Evolutionary conservation across 176 grass and related monocot genomes (phyloP).

Genomic region (Microstegium vimineum): DNA sequence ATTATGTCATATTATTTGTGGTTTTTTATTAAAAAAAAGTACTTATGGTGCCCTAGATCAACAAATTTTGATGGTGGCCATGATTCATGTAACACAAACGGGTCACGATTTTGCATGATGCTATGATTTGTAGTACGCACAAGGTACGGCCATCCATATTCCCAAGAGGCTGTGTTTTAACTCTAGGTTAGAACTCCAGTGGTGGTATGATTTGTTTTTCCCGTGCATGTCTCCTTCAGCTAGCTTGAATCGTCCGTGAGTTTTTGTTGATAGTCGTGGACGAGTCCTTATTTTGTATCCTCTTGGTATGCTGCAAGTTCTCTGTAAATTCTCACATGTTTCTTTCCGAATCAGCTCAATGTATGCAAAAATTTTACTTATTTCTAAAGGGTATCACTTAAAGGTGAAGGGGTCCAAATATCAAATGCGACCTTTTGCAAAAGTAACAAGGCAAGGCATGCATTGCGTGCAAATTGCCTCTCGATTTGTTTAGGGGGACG

Average conservation of each 20-base stretch:
- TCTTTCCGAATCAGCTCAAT: not conserved
- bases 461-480: slow-evolving; percentile 4
- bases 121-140: too few species aligned
- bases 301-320: not conserved
- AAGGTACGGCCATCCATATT: too few species aligned
- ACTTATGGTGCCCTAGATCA: too few species aligned
- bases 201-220: not conserved
- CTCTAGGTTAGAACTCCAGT: not conserved
- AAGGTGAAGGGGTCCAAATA: too few species aligned
- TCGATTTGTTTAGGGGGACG: slow-evolving; percentile 19
- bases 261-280: not conserved
- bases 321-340: not conserved
- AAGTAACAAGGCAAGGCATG: not conserved
- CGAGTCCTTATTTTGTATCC: not conserved
- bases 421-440: not conserved
- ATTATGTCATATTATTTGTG: not conserved
- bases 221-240: not conserved
- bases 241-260: not conserved
- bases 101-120: too few species aligned
- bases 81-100: too few species aligned
- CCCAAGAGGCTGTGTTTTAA: too few species aligned
- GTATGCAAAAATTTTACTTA: too few species aligned
- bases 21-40: not conserved
- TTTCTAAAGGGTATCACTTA: not conserved
- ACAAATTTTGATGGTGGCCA: too few species aligned